A percentile compares a stretch with the other conserved stretches of the same genome.
Conservation (phyloP, 2,329 filamentous ascomycete genomes). For the Diaporthe eres region DNA sequence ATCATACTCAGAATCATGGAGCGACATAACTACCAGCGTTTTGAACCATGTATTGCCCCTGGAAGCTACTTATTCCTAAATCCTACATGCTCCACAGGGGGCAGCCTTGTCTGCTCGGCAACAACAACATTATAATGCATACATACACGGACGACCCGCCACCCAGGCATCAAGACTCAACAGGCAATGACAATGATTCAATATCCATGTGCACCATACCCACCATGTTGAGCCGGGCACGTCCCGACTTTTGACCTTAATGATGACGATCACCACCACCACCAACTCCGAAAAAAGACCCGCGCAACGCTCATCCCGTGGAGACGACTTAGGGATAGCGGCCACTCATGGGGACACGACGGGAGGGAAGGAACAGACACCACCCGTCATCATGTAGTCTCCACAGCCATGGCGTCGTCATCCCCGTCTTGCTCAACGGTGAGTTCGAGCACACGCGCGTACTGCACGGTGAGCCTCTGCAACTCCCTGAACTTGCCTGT, state of each 20-base stretch:
- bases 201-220: background rate
- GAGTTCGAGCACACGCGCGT: conserved; percentile 84
- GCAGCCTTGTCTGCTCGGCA: background rate
- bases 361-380: too few relatives aligned
- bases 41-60: background rate
- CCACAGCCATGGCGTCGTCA: conserved; percentile 60
- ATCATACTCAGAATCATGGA: background rate
- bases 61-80: conserved; percentile 1
- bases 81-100: background rate
- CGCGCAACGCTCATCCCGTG: background rate
- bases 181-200: background rate
- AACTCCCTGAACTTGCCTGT: conserved; percentile 95
- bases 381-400: conserved; percentile 45
- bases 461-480: conserved; percentile 94
- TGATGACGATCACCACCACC: background rate
- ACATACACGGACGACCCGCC: background rate
- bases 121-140: background rate
- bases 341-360: background rate
- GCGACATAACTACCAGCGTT: background rate
- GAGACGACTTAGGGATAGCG: background rate
- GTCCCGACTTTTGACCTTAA: background rate
- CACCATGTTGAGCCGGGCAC: background rate
- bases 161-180: background rate
- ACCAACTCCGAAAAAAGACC: conserved; percentile 13
- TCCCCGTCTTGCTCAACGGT: conserved; percentile 60